Evolutionary conservation across 441 rosid genomes (phyloP), one percentile per base, ranked within the genome.

Genomic region (Metrosideros polymorpha): DNA sequence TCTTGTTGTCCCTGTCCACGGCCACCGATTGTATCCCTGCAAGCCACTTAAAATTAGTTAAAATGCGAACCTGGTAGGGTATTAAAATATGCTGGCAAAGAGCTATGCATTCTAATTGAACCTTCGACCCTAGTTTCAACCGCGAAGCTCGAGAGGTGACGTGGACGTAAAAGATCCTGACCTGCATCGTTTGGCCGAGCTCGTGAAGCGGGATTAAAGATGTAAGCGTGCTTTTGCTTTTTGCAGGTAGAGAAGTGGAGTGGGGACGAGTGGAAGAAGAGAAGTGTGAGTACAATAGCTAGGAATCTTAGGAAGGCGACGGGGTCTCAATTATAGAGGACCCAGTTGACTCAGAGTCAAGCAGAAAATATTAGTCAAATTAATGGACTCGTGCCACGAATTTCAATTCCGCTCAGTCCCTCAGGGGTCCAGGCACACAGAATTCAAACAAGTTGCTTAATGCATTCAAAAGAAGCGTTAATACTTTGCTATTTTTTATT

Each of bases 21-120:
- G 91, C 22, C 12, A 95, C 83, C 4, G 96, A 93, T 27, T 90
- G 92, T 49, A 93, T 91, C 57, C 97, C 98, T 95, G 75, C 43
- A 85, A 63, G 75, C 42, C 35, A 30, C 75, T 63, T 18, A 17
- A 63, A 42, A 8, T 63, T 63, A 32, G 75, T 12, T 17, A 8
- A 8, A 30, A 17, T 63, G 42, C 12, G 42, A 63, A 63, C 24
- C 30, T 3, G 18, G 10, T 9, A 43, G 42, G 29, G 12, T 63
- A 17, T 63, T 63, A 30, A 63, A 18, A 5, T 63, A 63, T 8
- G 75, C 75, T 17, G 42, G 24, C 32, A 32, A 63, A 63, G 25
- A 30, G 24, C 43, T 32, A 32, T 18, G 12, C 75, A 30, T 63
- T 63, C 75, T 63, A 17, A 63, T 9, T 17, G 75, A 63, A 63